Evolutionary conservation across 2,329 filamentous ascomycete species (phyloP).

Genomic region (Cytospora schulzeri): DNA sequence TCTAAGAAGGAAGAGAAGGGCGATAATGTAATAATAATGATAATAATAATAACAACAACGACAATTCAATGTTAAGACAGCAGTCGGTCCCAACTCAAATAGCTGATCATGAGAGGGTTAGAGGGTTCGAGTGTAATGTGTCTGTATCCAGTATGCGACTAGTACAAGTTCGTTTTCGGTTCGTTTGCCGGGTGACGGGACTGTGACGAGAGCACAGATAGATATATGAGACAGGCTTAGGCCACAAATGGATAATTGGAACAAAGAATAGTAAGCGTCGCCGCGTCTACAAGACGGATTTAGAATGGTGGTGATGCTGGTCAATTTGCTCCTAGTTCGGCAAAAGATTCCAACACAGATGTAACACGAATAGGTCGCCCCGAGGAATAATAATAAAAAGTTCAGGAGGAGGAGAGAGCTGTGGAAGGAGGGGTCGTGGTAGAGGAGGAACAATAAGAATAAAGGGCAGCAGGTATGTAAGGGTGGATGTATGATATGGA

Average conservation of each 20-base stretch:
- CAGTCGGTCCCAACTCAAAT: background rate
- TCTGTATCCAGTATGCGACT: background rate
- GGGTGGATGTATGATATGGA: background rate
- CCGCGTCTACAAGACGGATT: background rate
- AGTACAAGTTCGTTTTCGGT: slow-evolving; percentile 1
- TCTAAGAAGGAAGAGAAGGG: background rate
- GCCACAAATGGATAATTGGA: background rate
- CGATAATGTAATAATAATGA: background rate
- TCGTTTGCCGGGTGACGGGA: background rate
- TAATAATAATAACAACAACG: background rate
- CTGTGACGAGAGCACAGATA: background rate
- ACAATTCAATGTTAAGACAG: background rate
- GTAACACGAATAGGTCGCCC: background rate
- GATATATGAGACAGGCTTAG: background rate
- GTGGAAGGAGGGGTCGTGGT: background rate
- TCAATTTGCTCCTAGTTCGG: background rate
- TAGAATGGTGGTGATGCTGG: background rate
- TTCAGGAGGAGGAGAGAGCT: background rate
- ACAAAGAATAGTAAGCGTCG: background rate
- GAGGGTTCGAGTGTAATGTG: background rate
- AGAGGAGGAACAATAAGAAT: background rate
- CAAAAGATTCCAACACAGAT: background rate
- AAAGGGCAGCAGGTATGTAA: background rate
- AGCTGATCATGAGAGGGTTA: background rate
- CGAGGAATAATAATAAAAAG: background rate